A percentile compares a stretch with the other conserved stretches of the same genome.
phyloP scores from a whole-genome alignment of 2,329 filamentous ascomycete species.

The Penicillium sp. region DNA sequence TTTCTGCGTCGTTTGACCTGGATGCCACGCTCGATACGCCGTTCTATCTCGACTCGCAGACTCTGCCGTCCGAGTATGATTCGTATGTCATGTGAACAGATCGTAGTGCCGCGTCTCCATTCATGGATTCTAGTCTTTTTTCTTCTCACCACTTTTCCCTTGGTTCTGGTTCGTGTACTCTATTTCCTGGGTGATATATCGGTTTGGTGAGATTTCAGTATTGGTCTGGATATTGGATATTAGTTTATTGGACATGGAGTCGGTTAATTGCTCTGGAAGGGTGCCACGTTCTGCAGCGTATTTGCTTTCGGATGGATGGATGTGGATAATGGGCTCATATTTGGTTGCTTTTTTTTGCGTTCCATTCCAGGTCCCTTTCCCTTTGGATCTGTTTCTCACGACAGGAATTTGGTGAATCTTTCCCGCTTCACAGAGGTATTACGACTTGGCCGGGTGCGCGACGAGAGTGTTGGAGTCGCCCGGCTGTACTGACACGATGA shows the following conservation, averaged over 20 bases:
- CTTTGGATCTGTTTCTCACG: not conserved
- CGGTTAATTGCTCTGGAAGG: not conserved
- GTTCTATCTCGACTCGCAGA: conserved; percentile 38
- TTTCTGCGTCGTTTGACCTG: conserved; percentile 33
- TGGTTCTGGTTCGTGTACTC: conserved; percentile 6
- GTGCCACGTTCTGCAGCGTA: conserved; percentile 1
- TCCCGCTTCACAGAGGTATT: not conserved
- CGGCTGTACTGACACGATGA: conserved; percentile 18
- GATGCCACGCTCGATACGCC: conserved; percentile 37
- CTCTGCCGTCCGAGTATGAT: conserved; percentile 38
- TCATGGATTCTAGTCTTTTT: conserved; percentile 9
- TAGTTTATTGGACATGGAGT: conserved; percentile 7
- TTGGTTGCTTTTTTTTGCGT: not conserved
- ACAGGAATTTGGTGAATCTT: conserved; percentile 3
- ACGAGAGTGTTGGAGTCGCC: not conserved
- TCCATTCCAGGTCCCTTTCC: not conserved
- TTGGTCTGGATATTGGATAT: conserved; percentile 3
- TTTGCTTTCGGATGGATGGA: not conserved
- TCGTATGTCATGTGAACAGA: conserved; percentile 41
- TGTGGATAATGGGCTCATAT: not conserved
- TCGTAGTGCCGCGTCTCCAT: conserved; percentile 25
- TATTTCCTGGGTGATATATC: conserved; percentile 4
- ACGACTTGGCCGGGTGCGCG: not conserved
- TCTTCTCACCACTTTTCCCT: not conserved
- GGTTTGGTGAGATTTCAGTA: not conserved